phyloP scores from a whole-genome alignment of 441 rosid genomes.

The Adansonia gregorii region DNA sequence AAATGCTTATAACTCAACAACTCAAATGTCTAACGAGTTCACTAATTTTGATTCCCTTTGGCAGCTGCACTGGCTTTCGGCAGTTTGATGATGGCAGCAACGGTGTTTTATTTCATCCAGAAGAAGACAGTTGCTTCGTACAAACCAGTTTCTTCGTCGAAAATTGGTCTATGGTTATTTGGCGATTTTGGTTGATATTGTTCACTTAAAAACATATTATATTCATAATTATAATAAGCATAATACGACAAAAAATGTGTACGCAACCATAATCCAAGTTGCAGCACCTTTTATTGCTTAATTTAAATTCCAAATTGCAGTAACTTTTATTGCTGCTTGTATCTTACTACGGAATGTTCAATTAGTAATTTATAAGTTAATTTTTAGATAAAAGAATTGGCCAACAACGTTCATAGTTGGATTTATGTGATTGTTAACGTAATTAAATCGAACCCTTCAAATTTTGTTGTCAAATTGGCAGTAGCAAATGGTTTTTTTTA shows the following conservation, averaged over 20 bases:
- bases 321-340: too few relatives aligned
- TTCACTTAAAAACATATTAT: too few relatives aligned
- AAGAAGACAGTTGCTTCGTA: slow-evolving; percentile 32
- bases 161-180: too few relatives aligned
- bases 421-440: neutral
- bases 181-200: too few relatives aligned
- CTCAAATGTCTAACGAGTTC: neutral
- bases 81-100: slow-evolving; percentile 20
- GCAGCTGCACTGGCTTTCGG: slow-evolving; percentile 34
- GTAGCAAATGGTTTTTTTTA: neutral
- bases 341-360: neutral
- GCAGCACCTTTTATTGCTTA: too few relatives aligned
- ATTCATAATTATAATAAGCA: too few relatives aligned
- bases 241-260: too few relatives aligned
- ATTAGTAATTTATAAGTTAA: neutral
- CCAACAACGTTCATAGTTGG: neutral
- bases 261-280: too few relatives aligned
- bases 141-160: slow-evolving; percentile 29
- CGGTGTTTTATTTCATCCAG: slow-evolving; percentile 27
- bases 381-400: neutral
- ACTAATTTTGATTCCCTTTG: neutral
- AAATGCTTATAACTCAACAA: neutral
- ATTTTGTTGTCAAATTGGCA: neutral
- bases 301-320: too few relatives aligned
- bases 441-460: neutral